Base-by-base conservation (phyloP, 2,329 filamentous ascomycete species). In the Ilyonectria destructans region DNA sequence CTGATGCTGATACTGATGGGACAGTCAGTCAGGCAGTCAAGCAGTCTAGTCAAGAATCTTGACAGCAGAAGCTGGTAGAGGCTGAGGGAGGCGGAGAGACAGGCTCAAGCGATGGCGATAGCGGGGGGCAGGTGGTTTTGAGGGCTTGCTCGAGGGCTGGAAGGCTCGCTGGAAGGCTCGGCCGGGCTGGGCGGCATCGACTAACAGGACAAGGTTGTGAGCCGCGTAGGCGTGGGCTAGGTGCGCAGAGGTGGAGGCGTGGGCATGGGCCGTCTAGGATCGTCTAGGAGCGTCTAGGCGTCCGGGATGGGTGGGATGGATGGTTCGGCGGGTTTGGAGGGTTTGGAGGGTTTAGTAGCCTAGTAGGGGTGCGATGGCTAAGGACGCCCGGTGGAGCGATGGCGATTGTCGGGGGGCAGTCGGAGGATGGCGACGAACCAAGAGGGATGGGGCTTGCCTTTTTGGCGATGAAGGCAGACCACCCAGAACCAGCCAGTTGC, bases 151-250 rank as follows among this genome's bases (percentile, higher is more conserved):
- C 26, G 23, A 23, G 58, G 70, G 65, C 23, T 23, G 23, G 3
- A 26, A 26, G 26, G 5, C 26, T 26, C 26, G 26, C 71, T 67
- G 55, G 59, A 67, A 59, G 68, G 54, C 52, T 57, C 72, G 72
- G 72, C 74, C 74, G 74, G 74, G 62, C 74, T 71, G 71, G 71
- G 72, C 74, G 74, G 74, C 74, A 74, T 75, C 65, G 62, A 57
- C 74, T 75, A 75, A 66, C 59, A 73, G 70, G 72, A 75, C 74
- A 75, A 75, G 73, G 74, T 75, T 74, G 68, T 73, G 72, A 76
- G 74, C 74, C 74, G 74, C 74, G 74, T 75, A 76, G 74, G 68
- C 58, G 58, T 55, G 62, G 58, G 74, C 71, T 69, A 15, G 13
- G 29, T 35, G n/a, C 12, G 19, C 7, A n/a, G n/a, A 54, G 6